Evolutionary conservation across 331 rosid species (phyloP), one percentile per base, ranked within the genome.

Genomic region (Telfairia occidentalis): DNA sequence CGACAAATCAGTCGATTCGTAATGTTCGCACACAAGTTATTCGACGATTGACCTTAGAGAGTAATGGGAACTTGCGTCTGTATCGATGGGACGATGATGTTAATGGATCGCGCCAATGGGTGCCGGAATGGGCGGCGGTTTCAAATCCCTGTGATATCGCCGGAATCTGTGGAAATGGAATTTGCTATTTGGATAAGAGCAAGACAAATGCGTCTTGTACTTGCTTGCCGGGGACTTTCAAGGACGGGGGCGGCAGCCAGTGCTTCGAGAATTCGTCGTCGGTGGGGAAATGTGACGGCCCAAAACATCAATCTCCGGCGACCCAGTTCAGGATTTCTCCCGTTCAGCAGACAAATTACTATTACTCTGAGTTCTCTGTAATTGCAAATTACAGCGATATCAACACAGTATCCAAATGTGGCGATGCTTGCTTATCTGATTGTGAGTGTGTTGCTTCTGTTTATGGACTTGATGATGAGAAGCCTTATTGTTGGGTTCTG

Each of bases 401-500:
- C 73, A 76, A 83, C 4, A 84, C 77, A 1, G 90, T 88, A 5
- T 80, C 96, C 0, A 85, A 87, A 69, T 94, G 98, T 78, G 98
- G 97, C 10, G 97, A 91, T 81, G 89, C 89, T 49, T 94, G 98
- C 75, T 84, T 91, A 70, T 74, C 87, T 12, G 90, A 89, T 57
- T 91, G 98, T 79, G 92, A 94, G 59, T 94, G 98, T 79, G 88
- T 91, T 76, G 98, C 97, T 80, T 88, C 98, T 32, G 86, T 94
- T 58, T 89, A 91, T 76, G 97, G 96, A 16, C 89, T 91, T 65
- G 85, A 85, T 78, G 96, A 87, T 13, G 98, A 91, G 76, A 89
- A 76, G 48, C 89, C 98, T 5, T 91, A 89, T 29, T 94, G 97
- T 67, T 94, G 98, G 98, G 73, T 89, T n/a, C 73, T 89, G 74